Evolutionary conservation across 768 basidiomycete species (phyloP), one percentile per base, ranked within the genome.

Genomic region (Boletus sp.): DNA sequence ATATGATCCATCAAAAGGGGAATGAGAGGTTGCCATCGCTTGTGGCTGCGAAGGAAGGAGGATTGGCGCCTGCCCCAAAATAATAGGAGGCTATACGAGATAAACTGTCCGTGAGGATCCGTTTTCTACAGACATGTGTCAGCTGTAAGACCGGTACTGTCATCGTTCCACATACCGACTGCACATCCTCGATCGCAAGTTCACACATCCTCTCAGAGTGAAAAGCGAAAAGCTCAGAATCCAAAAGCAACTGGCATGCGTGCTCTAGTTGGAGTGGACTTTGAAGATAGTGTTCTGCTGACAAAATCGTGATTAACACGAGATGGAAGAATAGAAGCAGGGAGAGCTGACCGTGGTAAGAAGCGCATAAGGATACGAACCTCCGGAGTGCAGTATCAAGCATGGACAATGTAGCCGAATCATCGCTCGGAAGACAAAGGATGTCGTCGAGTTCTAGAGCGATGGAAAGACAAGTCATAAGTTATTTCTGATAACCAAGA

Each of bases 161-260:
- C 15, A 35, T 35, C 3, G 13, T 34, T 47, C 21, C 29, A 70
- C 84, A 64, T 66, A 93, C 89, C 65, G 78, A 76, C 66, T 81
- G 78, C 13, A 82, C 81, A 61, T 91, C 85, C 45, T 85, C 79
- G 35, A 88, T 75, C 45, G 93, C 74, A 39, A 89, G 80, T 59
- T 92, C 88, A 51, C 86, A 83, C 90, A 95, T 95, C 33, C 96
- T 77, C 65, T 94, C 93, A 4, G 91, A 93, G 70, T 98, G 93
- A 64, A 90, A 95, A 3, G 81, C 71, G 63, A 98, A 97, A 38
- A 98, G 79, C 64, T 95, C 93, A 0, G 91, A 93, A 50, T 84
- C 82, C 39, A 95, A 75, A 13, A 98, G 74, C 30, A 88, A 71
- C 38, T 80, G 75, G 61, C 88, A 88, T 11, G 93, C 93, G 67